Evolutionary conservation across 805 yeast species (phyloP).

Genomic region (Yamadazyma takamatsuzukensis): DNA sequence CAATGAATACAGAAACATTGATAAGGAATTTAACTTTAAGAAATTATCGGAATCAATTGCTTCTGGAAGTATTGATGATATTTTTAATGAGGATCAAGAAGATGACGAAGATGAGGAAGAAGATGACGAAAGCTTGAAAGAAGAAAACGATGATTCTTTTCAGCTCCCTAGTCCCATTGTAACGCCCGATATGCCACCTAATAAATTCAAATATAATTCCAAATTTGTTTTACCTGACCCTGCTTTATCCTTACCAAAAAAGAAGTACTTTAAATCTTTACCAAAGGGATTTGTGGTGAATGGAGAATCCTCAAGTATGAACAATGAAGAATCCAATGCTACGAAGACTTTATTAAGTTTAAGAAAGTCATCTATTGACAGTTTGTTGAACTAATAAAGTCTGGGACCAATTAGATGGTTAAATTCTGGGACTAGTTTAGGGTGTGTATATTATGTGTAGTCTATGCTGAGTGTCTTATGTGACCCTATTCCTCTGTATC

Average conservation of each 20-base stretch:
- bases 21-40: slow-evolving; percentile 51
- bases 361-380: slow-evolving; percentile 40
- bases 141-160: slow-evolving; percentile 11
- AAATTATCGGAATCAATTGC: slow-evolving; percentile 15
- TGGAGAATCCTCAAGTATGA: slow-evolving; percentile 1
- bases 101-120: slow-evolving; percentile 1
- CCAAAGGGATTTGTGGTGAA: slow-evolving; percentile 24
- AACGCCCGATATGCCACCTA: slow-evolving; percentile 16
- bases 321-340: slow-evolving; percentile 26
- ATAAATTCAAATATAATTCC: slow-evolving; percentile 8
- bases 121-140: too few relatives aligned
- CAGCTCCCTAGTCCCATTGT: slow-evolving; percentile 15
- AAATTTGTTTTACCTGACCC: slow-evolving; percentile 39
- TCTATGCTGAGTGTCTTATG: too few relatives aligned
- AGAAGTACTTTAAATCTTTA: slow-evolving; percentile 27
- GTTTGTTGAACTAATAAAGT: slow-evolving; percentile 36
- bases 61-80: slow-evolving; percentile 1
- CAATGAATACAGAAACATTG: slow-evolving; percentile 57
- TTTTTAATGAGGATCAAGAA: slow-evolving; percentile 3
- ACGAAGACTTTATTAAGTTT: slow-evolving; percentile 36
- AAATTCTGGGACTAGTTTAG: too few relatives aligned
- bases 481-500: too few relatives aligned
- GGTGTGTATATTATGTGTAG: too few relatives aligned
- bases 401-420: too few relatives aligned
- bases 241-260: slow-evolving; percentile 27